Base-by-base conservation (phyloP, 140 eudicot genomes). In the Ambrosia hybrid region DNA sequence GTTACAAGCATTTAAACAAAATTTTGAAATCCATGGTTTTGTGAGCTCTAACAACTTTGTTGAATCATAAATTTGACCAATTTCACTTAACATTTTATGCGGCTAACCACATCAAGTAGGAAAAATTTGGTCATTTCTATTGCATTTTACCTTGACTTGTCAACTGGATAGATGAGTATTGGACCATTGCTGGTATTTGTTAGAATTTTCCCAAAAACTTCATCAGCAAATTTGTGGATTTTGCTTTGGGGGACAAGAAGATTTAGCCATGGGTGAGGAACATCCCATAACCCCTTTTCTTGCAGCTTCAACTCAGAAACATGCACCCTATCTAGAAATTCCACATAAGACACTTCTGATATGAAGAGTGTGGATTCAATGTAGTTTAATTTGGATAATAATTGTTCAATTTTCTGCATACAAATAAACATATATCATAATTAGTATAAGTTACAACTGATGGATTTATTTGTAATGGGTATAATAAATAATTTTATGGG, bases 201-300 rank as follows among this genome's bases (percentile, higher is more conserved):
- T 12, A 94, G 85, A 38, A 94, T 94, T 58, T 88, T 86, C 10
- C 97, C 96, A 15, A 94, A 94, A 37, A 94, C 97, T 79, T 86
- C 86, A 68, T 51, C 45, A 36, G 95, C 88, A 71, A 94, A 94
- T 4, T 60, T 79, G 62, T 81, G 84, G 41, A 94, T 85, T 30
- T 76, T 82, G 76, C 87, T 88, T 84, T 75, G 83, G 6, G 99
- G 99, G 68, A 94, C 79, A 37, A 94, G 88, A 80, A 94, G 95
- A 80, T 90, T 94, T 60, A 94, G 74, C 99, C 99, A 94, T 33
- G 97, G 99, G 67, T 91, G 99, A 60, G 97, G 92, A 14, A 94
- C 91, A 56, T 94, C 96, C 99, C 99, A 90, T 69, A 94, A 67
- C 43, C 91, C 97, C 58, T 85, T 85, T 30, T 88, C 95, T 62